phyloP scores from a whole-genome alignment of 345 rosid genomes.

The Ceriops zippeliana region DNA sequence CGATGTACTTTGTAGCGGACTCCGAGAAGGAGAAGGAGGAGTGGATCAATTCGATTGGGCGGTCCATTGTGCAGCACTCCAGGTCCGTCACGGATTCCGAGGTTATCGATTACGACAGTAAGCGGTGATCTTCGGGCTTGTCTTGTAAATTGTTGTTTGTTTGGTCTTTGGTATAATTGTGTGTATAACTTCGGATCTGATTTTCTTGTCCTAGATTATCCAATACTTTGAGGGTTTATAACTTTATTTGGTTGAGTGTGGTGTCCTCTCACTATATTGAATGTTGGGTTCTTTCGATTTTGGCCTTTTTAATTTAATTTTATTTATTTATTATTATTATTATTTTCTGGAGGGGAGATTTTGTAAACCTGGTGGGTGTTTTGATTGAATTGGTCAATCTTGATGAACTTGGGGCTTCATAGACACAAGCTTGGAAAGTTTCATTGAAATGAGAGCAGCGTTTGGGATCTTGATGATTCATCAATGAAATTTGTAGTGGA shows the following conservation, averaged over 20 bases:
- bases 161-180: background rate
- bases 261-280: background rate
- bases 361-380: background rate
- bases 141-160: background rate
- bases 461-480: too few relatives aligned
- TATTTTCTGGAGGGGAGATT: too few relatives aligned
- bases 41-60: slow-evolving; percentile 35
- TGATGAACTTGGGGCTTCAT: too few relatives aligned
- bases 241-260: background rate
- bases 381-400: too few relatives aligned
- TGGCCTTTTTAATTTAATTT: background rate
- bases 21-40: slow-evolving; percentile 35
- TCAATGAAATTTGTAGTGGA: too few relatives aligned
- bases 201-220: too few relatives aligned
- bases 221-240: background rate
- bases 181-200: slow-evolving; percentile 4
- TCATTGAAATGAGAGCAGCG: too few relatives aligned
- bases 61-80: slow-evolving; percentile 32
- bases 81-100: slow-evolving; percentile 34
- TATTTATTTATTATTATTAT: too few relatives aligned
- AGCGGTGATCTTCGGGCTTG: slow-evolving; percentile 1
- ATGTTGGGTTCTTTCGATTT: background rate
- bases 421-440: too few relatives aligned
- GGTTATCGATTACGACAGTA: slow-evolving; percentile 31
- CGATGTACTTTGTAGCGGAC: slow-evolving; percentile 31